These are phyloP conservation scores for Ogataea neopini DNA, from an alignment of 805 yeast genomes.

Conservation along the genomic window DNA sequence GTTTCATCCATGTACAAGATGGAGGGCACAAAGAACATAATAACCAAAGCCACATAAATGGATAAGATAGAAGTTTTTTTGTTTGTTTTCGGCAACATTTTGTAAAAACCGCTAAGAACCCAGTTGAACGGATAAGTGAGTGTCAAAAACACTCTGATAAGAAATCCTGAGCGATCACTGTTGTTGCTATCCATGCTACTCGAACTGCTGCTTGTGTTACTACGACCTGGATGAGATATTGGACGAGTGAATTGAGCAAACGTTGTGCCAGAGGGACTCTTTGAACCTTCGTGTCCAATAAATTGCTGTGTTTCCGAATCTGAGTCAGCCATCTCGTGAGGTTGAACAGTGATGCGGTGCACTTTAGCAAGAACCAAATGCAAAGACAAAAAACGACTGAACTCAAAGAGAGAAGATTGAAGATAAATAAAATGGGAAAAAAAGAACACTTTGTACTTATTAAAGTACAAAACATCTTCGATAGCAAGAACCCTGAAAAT, in stretches of 20 bases:
- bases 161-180: background rate
- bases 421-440: no score
- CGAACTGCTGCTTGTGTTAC: background rate
- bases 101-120: constrained; percentile 7
- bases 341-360: background rate
- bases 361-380: background rate
- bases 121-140: constrained; percentile 14
- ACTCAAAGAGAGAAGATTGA: background rate
- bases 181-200: background rate
- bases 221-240: background rate
- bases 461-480: no score
- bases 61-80: constrained; percentile 18
- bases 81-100: constrained; percentile 7
- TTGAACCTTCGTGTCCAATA: constrained; percentile 1
- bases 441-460: background rate
- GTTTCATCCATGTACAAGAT: constrained; percentile 20
- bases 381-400: background rate
- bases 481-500: constrained; percentile 8
- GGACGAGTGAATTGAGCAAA: constrained; percentile 3
- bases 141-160: constrained; percentile 3
- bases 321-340: constrained; percentile 6
- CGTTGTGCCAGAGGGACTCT: constrained; percentile 1
- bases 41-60: constrained; percentile 16
- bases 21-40: constrained; percentile 20
- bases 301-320: constrained; percentile 5